Conservation (phyloP, 2,329 filamentous ascomycete genomes). For the Trichoderma cornu-damae region DNA sequence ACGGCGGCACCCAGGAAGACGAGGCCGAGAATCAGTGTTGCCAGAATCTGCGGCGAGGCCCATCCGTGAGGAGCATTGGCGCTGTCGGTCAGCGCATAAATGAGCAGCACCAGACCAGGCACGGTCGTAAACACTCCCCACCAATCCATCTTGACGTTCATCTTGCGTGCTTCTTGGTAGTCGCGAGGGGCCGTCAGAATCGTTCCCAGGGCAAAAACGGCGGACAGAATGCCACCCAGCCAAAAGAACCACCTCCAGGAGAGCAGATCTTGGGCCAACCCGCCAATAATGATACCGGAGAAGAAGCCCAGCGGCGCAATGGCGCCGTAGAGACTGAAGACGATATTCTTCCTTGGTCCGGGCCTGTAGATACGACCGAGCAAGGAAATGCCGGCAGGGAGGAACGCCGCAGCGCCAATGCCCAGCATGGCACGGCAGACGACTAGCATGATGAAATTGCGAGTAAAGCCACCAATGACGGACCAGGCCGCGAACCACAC, state of each 20-base stretch:
- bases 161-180: constrained; percentile 29
- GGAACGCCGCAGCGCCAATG: constrained; percentile 60
- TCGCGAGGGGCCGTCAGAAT: constrained; percentile 36
- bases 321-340: constrained; percentile 54
- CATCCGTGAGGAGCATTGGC: constrained; percentile 57
- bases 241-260: constrained; percentile 66
- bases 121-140: constrained; percentile 50
- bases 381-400: constrained; percentile 64
- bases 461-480: constrained; percentile 60
- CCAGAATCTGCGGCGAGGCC: constrained; percentile 59
- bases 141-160: constrained; percentile 54
- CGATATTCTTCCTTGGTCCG: constrained; percentile 62
- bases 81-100: constrained; percentile 64
- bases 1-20: constrained; percentile 48
- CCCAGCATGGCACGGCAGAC: constrained; percentile 64
- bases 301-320: constrained; percentile 53
- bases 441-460: constrained; percentile 60
- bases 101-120: constrained; percentile 56
- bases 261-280: constrained; percentile 53
- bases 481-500: constrained; percentile 61
- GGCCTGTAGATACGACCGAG: constrained; percentile 61
- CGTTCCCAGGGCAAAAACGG: constrained; percentile 47
- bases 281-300: constrained; percentile 60
- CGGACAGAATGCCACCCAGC: constrained; percentile 46
- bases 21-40: constrained; percentile 53